Evolutionary conservation across 768 basidiomycete species (phyloP).

Genomic region (Auriscalpium orientale): DNA sequence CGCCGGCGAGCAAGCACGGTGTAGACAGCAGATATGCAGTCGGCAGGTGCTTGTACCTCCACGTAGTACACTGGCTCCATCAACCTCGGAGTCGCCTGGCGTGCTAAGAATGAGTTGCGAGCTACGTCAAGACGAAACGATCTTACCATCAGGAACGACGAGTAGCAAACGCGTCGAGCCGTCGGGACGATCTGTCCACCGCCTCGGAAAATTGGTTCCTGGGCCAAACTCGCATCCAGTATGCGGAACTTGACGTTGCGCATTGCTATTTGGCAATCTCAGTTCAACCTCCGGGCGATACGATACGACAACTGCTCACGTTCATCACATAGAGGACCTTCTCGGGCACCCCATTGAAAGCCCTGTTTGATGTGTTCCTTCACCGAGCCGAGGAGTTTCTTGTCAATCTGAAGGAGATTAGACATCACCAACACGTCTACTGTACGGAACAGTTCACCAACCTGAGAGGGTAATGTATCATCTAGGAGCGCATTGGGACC

Average conservation of each 20-base stretch:
- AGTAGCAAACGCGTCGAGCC: conserved; percentile 97
- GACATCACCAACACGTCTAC: background rate
- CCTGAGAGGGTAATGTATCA: conserved; percentile 93
- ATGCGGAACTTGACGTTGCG: conserved; percentile 98
- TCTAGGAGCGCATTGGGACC: conserved; percentile 92
- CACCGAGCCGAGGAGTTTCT: conserved; percentile 81
- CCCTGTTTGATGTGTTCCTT: conserved; percentile 97
- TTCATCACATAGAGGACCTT: conserved; percentile 97
- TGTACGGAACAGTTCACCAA: conserved; percentile 22
- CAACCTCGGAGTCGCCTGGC: conserved; percentile 83
- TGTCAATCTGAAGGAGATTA: conserved; percentile 60
- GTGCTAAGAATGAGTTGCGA: background rate
- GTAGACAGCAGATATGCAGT: conserved; percentile 97
- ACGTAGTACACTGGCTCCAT: conserved; percentile 99
- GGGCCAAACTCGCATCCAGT: conserved; percentile 84
- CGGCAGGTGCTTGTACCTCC: conserved; percentile 98
- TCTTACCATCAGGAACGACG: conserved; percentile 94
- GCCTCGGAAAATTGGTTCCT: conserved; percentile 95
- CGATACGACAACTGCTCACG: conserved; percentile 51
- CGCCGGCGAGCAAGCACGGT: conserved; percentile 96
- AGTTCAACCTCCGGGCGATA: conserved; percentile 3
- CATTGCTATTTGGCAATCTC: conserved; percentile 56
- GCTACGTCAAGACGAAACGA: background rate
- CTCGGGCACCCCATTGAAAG: conserved; percentile 98
- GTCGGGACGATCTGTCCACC: conserved; percentile 99